Evolutionary conservation across 148 eudicot genomes (phyloP), one percentile per base, ranked within the genome.

Genomic region (Cornus kousa): DNA sequence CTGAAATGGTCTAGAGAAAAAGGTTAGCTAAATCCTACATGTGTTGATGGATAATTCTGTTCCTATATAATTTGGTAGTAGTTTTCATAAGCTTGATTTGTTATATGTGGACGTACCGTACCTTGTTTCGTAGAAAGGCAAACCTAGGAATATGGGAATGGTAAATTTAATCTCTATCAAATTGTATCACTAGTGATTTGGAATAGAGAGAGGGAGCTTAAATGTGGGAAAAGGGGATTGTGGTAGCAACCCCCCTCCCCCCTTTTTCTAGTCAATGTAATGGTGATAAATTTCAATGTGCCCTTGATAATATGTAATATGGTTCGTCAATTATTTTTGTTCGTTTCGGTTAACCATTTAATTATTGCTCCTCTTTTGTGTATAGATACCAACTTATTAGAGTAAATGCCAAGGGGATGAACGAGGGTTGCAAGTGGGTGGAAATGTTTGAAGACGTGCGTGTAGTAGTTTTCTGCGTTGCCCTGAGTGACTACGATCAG

Each of bases 371-470:
- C 22, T 28, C 24, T 74, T 24, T 19, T 50, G 2, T 48, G 68
- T 46, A 33, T 43, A 97, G 99, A 84, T 97, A 87, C 85, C 95
- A 94, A 79, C 89, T 97, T 24, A 97, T 97, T 65, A 86, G 99
- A 85, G 86, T 97, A 77, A 94, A 97, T 40, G 97, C 99, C 19
- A 94, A 86, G 82, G 95, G 97, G 12, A 89, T 94, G 94, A 89
- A 80, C n/a, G 97, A 92, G 65, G 97, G 97, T 3, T 92, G 98
- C 91, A 94, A 94, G 85, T 97, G 98, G 97, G 97, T 94, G 32
- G 95, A 94, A 80, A 97, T 94, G 99, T 97, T 94, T 48, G 98
- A 94, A 87, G 99, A 97, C 67, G 99, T 94, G 64, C 93, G 97
- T 20, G 91, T 89, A 28, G 93, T 92, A 37, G 85, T 91, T 55